Base-by-base conservation (phyloP, 2,329 filamentous ascomycete species). In the Sphaerulina vaccinii region DNA sequence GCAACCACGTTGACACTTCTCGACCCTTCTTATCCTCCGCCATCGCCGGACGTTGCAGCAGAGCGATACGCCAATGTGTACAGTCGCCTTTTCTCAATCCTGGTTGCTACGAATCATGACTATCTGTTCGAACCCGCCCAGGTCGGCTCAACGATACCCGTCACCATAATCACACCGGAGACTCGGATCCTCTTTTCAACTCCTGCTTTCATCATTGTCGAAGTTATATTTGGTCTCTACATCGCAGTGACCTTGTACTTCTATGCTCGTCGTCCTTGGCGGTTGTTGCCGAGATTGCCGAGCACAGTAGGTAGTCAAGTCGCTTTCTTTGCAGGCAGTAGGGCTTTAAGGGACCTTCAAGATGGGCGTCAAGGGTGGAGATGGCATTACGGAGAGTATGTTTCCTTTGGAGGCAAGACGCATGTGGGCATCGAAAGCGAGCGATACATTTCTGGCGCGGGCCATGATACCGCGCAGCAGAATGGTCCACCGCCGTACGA, bases 361-460 rank as follows among this genome's bases (percentile, higher is more conserved):
- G 15, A 35, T 11, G 33, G 32, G 6, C 35, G 32, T 9, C n/a
- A 21, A 13, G 15, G 11, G 51, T 24, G 40, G 9, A 58, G 50
- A 0, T 77, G 76, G 48, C 76, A 75, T 0, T 83, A 77, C 57
- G 80, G 81, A 0, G 69, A 68, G 0, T 83, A 73, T 48, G 47
- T 79, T 1, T 79, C 78, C 0, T 60, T 57, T 0, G 79, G 83
- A 55, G 75, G 77, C 0, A 67, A 68, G 6, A 63, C 67, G 0
- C 77, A 82, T 49, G 53, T 79, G 0, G 81, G 81, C 0, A 76
- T 83, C 37, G 80, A 84, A 27, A 62, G 71, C 19, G 69, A 74
- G 19, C 74, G n/a, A n/a, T n/a, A n/a, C n/a, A n/a, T n/a, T n/a
- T n/a, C n/a, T n/a, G n/a, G n/a, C n/a, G n/a, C n/a, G n/a, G n/a